A percentile compares a stretch with the other conserved stretches of the same genome.
Evolutionary conservation across 2,329 filamentous ascomycete species (phyloP).

Genomic region (Fusarium hostae): DNA sequence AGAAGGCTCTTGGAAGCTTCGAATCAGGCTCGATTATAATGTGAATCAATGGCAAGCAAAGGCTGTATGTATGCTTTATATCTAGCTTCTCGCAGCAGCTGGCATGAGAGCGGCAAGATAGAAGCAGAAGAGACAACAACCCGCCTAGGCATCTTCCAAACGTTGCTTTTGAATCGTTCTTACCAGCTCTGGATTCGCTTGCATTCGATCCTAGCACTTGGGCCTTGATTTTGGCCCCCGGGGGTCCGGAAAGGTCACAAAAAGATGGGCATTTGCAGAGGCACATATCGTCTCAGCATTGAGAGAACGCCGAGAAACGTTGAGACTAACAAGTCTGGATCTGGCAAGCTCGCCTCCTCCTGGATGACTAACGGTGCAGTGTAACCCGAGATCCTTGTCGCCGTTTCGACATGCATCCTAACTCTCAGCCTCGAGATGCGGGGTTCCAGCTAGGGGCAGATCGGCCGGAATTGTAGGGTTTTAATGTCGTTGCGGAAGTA

Average conservation of each 20-base stretch:
- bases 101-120: slow-evolving; percentile 4
- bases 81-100: slow-evolving; percentile 14
- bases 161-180: slow-evolving; percentile 31
- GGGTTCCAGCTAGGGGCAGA: slow-evolving; percentile 11
- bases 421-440: slow-evolving; percentile 28
- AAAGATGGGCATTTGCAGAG: slow-evolving; percentile 12
- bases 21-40: not conserved
- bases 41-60: not conserved
- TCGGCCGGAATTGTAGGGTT: not conserved
- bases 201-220: slow-evolving; percentile 38
- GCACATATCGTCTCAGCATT: slow-evolving; percentile 21
- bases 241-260: slow-evolving; percentile 21
- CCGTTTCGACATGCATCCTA: slow-evolving; percentile 15
- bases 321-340: slow-evolving; percentile 18
- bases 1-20: not conserved
- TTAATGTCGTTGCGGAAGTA: not conserved
- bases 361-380: slow-evolving; percentile 23
- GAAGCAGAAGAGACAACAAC: slow-evolving; percentile 20
- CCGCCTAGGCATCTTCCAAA: slow-evolving; percentile 7
- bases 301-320: slow-evolving; percentile 7
- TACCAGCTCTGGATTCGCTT: slow-evolving; percentile 37
- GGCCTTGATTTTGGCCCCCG: slow-evolving; percentile 8
- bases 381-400: slow-evolving; percentile 33
- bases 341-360: slow-evolving; percentile 12
- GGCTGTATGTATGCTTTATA: slow-evolving; percentile 29